phyloP scores from a whole-genome alignment of 208 protist species.

The Acanthamoeba culbertsoni region DNA sequence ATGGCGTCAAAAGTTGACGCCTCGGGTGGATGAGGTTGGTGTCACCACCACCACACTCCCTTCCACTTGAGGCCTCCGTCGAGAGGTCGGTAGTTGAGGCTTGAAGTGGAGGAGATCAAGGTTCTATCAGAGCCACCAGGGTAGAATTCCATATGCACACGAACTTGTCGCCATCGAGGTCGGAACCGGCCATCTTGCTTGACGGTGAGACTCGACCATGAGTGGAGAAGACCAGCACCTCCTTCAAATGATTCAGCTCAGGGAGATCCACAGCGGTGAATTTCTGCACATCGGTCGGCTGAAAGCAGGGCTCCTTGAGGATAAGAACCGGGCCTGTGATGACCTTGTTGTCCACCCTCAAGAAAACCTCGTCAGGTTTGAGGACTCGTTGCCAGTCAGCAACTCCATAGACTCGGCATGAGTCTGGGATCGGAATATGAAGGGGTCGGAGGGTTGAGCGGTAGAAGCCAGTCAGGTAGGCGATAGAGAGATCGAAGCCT shows the following conservation, averaged over 20 bases:
- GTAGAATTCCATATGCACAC: background rate
- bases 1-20: background rate
- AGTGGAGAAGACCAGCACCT: background rate
- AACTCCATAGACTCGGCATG: background rate
- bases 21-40: background rate
- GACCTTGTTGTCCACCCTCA: background rate
- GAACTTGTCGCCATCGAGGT: constrained; percentile 10
- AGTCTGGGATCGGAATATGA: background rate
- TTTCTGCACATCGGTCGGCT: background rate
- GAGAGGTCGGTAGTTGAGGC: background rate
- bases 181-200: background rate
- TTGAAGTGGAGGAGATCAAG: background rate
- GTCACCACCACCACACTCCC: background rate
- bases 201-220: background rate
- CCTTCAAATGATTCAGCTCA: background rate
- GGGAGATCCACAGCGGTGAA: background rate
- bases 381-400: background rate
- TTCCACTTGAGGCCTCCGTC: no score
- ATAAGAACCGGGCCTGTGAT: background rate
- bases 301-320: background rate
- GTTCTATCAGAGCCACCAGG: background rate
- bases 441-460: background rate
- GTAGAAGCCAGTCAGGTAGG: background rate
- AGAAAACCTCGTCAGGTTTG: background rate
- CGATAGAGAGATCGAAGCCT: background rate